Evolutionary conservation across 2,329 filamentous ascomycete genomes (phyloP), one percentile per base, ranked within the genome.

Genomic region (Ceratocystiopsis sp.): DNA sequence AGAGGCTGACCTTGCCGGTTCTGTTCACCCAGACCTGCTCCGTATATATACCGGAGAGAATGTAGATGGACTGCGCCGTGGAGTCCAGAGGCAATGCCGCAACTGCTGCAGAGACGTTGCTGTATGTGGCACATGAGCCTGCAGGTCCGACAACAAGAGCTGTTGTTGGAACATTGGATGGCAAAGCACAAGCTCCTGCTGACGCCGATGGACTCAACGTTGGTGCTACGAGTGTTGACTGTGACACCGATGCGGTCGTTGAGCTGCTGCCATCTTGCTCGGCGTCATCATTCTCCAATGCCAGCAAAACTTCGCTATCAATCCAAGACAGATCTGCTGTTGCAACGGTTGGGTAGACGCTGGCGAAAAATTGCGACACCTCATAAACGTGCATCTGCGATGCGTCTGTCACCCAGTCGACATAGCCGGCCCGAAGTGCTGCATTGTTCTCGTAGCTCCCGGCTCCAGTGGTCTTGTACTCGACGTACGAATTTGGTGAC

Each of bases 1-100:
- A 49, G 12, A 62, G 50, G 11, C 56, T 61, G 10, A 62, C 56
- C 44, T 61, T 59, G 4, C 63, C 62, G 18, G 53, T 57, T 21
- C 62, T 57, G 13, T 57, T 61, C 36, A 66, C 57, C 14, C 52
- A 57, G 14, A 65, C 50, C 46, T 64, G 60, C 53, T 66, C 62
- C 4, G 51, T 57, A 47, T 65, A 66, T 6, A 57, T 58, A 25
- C 63, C 63, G n/a, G 57, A 51, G 37, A 56, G 54, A 46, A 66
- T 58, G 41, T 56, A 55, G 32, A 33, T 33, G 32, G 32, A 33
- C 32, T 33, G 32, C 13, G 32, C 32, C 32, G 32, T 33, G 5
- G 32, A 5, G 32, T 33, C 32, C 11, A 33, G 32, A 33, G 32
- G 32, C 32, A 33, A 33, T 3, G 32, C 32, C 10, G 32, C 32